phyloP scores from a whole-genome alignment of 208 protist genomes.

The Strigomonas culicis region DNA sequence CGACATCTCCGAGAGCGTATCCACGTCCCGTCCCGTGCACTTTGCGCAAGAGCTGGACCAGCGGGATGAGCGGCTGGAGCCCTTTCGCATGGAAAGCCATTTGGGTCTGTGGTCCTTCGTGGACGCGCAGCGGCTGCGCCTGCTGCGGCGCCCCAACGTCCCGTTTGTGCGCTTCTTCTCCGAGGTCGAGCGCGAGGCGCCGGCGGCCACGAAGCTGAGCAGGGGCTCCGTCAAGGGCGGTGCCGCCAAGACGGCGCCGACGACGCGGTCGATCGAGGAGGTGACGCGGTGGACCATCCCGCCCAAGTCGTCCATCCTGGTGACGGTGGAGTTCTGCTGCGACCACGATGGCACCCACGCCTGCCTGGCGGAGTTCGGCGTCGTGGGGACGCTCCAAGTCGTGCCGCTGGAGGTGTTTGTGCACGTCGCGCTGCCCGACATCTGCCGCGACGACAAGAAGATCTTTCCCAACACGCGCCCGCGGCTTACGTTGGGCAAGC shows the following conservation, averaged over 20 bases:
- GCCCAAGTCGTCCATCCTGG: conserved; percentile 44
- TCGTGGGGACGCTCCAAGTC: conserved; percentile 70
- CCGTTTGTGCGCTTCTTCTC: conserved; percentile 78
- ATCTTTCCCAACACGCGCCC: conserved; percentile 73
- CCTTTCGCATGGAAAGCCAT: background rate
- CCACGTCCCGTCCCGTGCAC: conserved; percentile 6
- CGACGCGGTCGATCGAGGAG: conserved; percentile 45
- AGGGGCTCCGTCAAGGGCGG: conserved; percentile 29
- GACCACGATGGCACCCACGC: conserved; percentile 35
- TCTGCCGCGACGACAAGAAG: conserved; percentile 74
- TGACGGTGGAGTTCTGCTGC: conserved; percentile 84
- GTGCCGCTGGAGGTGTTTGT: conserved; percentile 47
- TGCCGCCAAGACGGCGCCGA: conserved; percentile 19
- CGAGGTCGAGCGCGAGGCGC: conserved; percentile 52
- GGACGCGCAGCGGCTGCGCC: conserved; percentile 16
- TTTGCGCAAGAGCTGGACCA: background rate
- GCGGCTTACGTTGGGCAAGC: conserved; percentile 22
- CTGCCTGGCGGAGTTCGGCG: conserved; percentile 62
- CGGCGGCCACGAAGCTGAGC: conserved; percentile 10
- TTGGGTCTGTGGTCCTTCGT: conserved; percentile 33
- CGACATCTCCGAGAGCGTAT: no score
- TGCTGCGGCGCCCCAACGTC: background rate
- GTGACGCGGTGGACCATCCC: conserved; percentile 84
- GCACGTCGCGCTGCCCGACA: conserved; percentile 73
- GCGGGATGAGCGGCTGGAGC: background rate